Evolutionary conservation across 495 filamentous ascomycete species (phyloP).

Genomic region (Barbatosphaeria neglecta): DNA sequence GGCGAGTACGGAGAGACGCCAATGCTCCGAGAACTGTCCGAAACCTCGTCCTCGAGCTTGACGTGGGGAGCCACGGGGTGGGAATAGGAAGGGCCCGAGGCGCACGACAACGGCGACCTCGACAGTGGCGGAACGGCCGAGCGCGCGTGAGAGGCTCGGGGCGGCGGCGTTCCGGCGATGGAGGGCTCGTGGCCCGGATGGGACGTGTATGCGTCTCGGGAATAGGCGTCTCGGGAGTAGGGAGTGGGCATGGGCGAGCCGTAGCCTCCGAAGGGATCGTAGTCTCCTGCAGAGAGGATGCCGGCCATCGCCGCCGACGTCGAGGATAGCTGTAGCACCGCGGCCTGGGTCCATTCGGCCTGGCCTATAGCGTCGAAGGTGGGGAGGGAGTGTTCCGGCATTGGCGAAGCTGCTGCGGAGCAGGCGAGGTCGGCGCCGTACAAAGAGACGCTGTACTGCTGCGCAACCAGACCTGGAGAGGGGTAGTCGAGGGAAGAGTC

Average conservation of each 20-base stretch:
- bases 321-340: constrained; percentile 25
- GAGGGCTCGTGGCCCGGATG: constrained; percentile 29
- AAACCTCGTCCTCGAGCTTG: constrained; percentile 33
- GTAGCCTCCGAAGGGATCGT: constrained; percentile 39
- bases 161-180: constrained; percentile 29
- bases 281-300: constrained; percentile 40
- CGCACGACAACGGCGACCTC: constrained; percentile 23
- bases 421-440: constrained; percentile 29
- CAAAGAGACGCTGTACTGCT: constrained; percentile 34
- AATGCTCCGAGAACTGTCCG: constrained; percentile 25
- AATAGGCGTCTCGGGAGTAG: constrained; percentile 38
- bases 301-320: constrained; percentile 30
- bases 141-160: constrained; percentile 26
- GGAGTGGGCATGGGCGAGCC: constrained; percentile 20
- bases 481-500: constrained; percentile 35
- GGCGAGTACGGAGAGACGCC: constrained; percentile 38
- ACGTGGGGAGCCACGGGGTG: constrained; percentile 30
- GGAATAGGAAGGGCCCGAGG: constrained; percentile 20
- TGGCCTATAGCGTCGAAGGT: constrained; percentile 32
- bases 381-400: constrained; percentile 29
- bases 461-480: constrained; percentile 29
- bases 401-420: constrained; percentile 20
- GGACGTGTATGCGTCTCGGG: constrained; percentile 36
- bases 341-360: constrained; percentile 26
- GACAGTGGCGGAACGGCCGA: constrained; percentile 24